phyloP scores from a whole-genome alignment of 179 eudicot genomes.

The Beta macrorhiza region DNA sequence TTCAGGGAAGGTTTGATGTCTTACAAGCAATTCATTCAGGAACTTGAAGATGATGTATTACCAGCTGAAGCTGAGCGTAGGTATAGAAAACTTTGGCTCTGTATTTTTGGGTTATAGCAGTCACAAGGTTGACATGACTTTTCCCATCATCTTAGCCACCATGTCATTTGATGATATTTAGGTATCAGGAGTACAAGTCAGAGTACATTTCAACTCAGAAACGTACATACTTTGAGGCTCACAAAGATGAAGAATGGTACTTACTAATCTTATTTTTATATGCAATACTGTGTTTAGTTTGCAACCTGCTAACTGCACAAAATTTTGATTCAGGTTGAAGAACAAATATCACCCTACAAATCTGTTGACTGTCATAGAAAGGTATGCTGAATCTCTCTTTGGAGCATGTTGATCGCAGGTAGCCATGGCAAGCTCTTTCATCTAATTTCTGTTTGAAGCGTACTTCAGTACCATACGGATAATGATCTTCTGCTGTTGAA shows the following conservation, averaged over 20 bases:
- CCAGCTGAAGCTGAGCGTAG: constrained; percentile 99
- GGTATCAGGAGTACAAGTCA: constrained; percentile 89
- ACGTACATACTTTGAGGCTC: constrained; percentile 83
- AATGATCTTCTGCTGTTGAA: background rate
- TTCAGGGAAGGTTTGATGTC: constrained; percentile 94
- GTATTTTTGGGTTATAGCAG: constrained; percentile 4
- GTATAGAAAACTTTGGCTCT: constrained; percentile 33
- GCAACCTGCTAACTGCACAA: constrained; percentile 4
- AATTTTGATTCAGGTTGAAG: constrained; percentile 58
- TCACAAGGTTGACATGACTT: background rate
- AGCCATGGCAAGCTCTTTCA: background rate
- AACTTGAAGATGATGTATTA: constrained; percentile 95
- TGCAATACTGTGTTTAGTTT: background rate
- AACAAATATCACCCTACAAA: constrained; percentile 97
- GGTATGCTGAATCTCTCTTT: constrained; percentile 42
- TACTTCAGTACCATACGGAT: background rate
- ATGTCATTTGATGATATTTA: constrained; percentile 29
- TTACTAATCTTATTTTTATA: constrained; percentile 1
- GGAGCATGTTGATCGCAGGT: constrained; percentile 12
- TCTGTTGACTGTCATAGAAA: constrained; percentile 76
- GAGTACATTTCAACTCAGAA: constrained; percentile 93
- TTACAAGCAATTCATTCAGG: constrained; percentile 98
- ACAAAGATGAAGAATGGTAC: constrained; percentile 96
- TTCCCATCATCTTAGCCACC: background rate
- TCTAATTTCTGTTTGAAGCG: background rate